Evolutionary conservation across 495 filamentous ascomycete species (phyloP), one percentile per base, ranked within the genome.

Genomic region (Penicillium verhagenii): DNA sequence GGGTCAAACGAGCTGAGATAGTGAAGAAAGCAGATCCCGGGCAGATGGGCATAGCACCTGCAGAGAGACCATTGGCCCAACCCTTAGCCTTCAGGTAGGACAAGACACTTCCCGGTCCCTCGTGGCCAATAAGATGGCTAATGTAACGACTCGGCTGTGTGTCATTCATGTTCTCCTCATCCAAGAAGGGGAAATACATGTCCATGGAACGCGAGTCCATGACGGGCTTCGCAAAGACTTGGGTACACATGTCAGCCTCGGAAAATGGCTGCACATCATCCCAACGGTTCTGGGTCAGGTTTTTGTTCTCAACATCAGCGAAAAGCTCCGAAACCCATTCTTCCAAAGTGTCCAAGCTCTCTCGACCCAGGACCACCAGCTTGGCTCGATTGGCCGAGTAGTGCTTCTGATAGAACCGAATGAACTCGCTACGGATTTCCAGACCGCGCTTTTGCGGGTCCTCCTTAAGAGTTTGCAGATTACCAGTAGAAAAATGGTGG

Each of bases 361-460:
- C 94, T 47, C 88, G 81, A 1, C 94, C 94, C 14, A 99, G 73
- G 5, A 97, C 85, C 28, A 94, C 92, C 50, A 99, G 79, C 78
- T 97, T 99, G 87, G 96, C 97, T 6, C 85, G 78, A 66, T 99
- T 99, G 48, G 94, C 91, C 5, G 94, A 99, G 70, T 97, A 97
- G 60, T 96, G 86, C 63, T 84, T 85, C 53, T 87, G 82, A 61
- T 97, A 91, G 63, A 96, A 97, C 48, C 91, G 84, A 59, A 97
- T 96, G 70, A 99, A 97, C 67, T 94, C 91, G 66, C 91, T 86
- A 48, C 94, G 84, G 18, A 99, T 87, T 68, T 95, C 86, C 52
- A 97, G 81, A 2, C 94, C 94, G 43, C 86, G 79, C 49, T 85
- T 83, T 58, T 90, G 86, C 21, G 94, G 94, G 19, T 84, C 78